Evolutionary conservation across 495 filamentous ascomycete species (phyloP).

Genomic region (Hypoxylon fragiforme): DNA sequence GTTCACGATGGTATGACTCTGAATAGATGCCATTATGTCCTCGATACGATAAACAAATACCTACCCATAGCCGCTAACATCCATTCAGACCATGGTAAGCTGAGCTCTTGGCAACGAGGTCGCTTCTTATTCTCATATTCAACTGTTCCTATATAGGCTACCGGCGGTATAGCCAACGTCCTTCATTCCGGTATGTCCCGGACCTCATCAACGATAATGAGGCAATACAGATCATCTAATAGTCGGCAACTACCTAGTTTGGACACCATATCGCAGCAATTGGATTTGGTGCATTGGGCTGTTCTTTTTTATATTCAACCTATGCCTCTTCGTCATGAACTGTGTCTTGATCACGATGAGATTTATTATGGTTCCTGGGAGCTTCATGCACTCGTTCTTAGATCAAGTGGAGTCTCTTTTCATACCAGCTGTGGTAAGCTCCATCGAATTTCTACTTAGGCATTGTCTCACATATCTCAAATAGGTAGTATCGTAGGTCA

Average conservation of each 20-base stretch:
- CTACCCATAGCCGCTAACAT: slow-evolving; percentile 15
- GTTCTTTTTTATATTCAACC: slow-evolving; percentile 75
- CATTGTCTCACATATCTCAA: background rate
- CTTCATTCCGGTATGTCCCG: slow-evolving; percentile 62
- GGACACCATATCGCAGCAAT: slow-evolving; percentile 69
- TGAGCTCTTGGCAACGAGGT: background rate
- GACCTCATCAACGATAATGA: background rate
- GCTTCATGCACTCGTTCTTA: slow-evolving; percentile 69
- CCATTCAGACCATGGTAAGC: slow-evolving; percentile 29
- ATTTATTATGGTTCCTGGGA: slow-evolving; percentile 71
- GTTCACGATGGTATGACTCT: slow-evolving; percentile 61
- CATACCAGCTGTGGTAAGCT: slow-evolving; percentile 70
- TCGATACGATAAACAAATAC: too few relatives aligned
- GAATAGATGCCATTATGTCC: background rate
- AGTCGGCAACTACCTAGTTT: background rate
- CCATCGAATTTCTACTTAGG: too few relatives aligned
- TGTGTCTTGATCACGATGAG: slow-evolving; percentile 66
- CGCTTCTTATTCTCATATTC: background rate
- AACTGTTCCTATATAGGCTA: slow-evolving; percentile 53
- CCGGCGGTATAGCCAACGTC: slow-evolving; percentile 81
- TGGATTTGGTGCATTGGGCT: slow-evolving; percentile 74
- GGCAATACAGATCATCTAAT: background rate
- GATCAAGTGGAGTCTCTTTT: slow-evolving; percentile 84
- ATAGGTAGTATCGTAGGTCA: slow-evolving; percentile 51
- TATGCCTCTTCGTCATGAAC: slow-evolving; percentile 72